Conservation (phyloP, 768 basidiomycete genomes). For the Rhodotorula sphaerocarpa region DNA sequence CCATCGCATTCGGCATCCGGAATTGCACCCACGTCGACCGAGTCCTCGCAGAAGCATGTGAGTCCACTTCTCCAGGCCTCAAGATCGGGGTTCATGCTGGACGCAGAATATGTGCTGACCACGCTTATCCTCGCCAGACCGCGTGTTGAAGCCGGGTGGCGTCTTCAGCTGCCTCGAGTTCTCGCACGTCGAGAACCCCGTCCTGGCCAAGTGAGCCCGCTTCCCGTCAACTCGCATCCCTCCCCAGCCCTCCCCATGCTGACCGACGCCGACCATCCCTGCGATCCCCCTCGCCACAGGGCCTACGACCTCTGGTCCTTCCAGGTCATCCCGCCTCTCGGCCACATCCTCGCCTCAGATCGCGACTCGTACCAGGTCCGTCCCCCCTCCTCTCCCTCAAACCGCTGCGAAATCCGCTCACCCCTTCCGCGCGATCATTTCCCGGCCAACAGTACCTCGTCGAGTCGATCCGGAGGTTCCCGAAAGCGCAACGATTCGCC, state of each 20-base stretch:
- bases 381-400: background rate
- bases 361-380: conserved; percentile 72
- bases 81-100: too few relatives aligned
- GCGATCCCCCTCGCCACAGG: too few relatives aligned
- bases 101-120: too few relatives aligned
- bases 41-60: conserved; percentile 69
- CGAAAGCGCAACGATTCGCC: conserved; percentile 76
- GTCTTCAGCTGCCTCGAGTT: conserved; percentile 94
- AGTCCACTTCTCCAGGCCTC: too few relatives aligned
- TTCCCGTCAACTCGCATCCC: too few relatives aligned
- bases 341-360: conserved; percentile 94
- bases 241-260: too few relatives aligned
- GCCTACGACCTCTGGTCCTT: conserved; percentile 93
- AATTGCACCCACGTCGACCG: conserved; percentile 89
- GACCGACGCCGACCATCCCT: too few relatives aligned
- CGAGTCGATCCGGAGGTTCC: conserved; percentile 92
- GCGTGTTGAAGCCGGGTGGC: conserved; percentile 92
- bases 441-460: conserved; percentile 61
- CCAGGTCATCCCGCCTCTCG: conserved; percentile 83
- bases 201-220: conserved; percentile 71
- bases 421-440: too few relatives aligned
- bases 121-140: conserved; percentile 46
- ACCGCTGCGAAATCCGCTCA: too few relatives aligned
- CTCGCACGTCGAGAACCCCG: conserved; percentile 78
- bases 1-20: conserved; percentile 95